Evolutionary conservation across 2,329 filamentous ascomycete genomes (phyloP), one percentile per base, ranked within the genome.

Genomic region (Aspergillus tamarii): DNA sequence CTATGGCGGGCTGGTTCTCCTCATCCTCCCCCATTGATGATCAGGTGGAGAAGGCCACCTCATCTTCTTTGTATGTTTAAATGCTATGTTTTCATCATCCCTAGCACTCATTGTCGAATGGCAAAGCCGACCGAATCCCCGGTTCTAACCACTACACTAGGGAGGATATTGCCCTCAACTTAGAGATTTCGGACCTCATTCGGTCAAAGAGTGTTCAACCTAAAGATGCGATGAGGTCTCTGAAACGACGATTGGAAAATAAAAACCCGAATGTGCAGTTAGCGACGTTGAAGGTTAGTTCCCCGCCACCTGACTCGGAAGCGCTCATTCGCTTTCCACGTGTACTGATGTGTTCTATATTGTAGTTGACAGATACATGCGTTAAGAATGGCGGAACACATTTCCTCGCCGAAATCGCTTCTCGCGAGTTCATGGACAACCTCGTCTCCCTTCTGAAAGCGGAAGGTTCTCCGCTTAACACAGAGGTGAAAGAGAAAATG

Each of bases 401-500:
- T 80, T 99, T 99, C 79, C 89, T 99, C 57, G 86, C 89, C 69
- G 95, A 99, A 82, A 95, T 99, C 71, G 94, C 95, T 46, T 97
- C 94, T 21, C 89, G 94, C 67, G 95, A 99, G 82, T 99, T 98
- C 75, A 96, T 99, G 91, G 95, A 99, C 81, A 97, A 97, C 76
- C 82, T 99, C 59, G 90, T 92, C 21, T 97, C 94, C 39, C 85
- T 99, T 19, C 85, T 99, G 36, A 94, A 94, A 76, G 91, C 91
- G 21, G 89, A 91, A 57, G 91, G 92, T 2, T 79, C 81, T 21
- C 89, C 92, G 10, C 85, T 95, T 50, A 97, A 97, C 77, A 83
- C 89, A 57, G 91, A 96, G 60, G 95, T 99, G 56, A 92, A 91
- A 75, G 84, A 84, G 67, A 97, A 96, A 82, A 97, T 98, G 66